Base-by-base conservation (phyloP, 441 rosid genomes). In the Arabidopsis hybrid region DNA sequence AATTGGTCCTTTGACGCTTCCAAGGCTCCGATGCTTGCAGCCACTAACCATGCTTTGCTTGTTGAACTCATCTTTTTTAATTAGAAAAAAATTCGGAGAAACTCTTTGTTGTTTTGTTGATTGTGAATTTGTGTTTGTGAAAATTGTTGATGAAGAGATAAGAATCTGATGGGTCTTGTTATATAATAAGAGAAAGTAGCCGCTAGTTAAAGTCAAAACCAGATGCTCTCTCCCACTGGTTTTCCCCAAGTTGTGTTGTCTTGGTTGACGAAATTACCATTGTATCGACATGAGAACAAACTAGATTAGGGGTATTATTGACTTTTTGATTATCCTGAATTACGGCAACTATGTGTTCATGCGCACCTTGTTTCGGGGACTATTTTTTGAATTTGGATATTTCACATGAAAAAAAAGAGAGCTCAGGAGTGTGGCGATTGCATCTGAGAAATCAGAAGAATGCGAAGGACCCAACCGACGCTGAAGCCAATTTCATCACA, bases 1-100 rank as follows among this genome's bases (percentile, higher is more conserved):
- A 77, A 35, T 16, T 78, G 82, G 16, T 78, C 76, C 32, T 78
- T 78, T 0, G 64, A 74, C 2, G 78, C 78, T 74, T 78, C 82
- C 17, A 74, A n/a, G 7, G 39, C 78, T 74, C 82, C 78, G 2
- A 78, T 74, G 64, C 72, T 78, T 40, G 67, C 75, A 1, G 82
- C 82, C 31, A 69, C 82, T 4, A 51, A 29, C 75, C 75, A 78
- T 18, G 75, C 53, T 59, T 63, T 69, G 51, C 75, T 64, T 16
- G 60, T 45, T 29, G 82, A 64, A 74, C 78, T 51, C 82, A 78
- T 75, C 12, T 75, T 9, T 18, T 2, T 32, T 0, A 7, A 12
- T 10, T 26, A 21, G n/a, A 14, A 21, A 21, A 21, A 21, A 2
- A 21, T 21, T 5, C 11, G 17, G 7, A 8, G 8, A 17, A 62